Base-by-base conservation (phyloP, 208 protist genomes). In the Vickermania spadyakhi region DNA sequence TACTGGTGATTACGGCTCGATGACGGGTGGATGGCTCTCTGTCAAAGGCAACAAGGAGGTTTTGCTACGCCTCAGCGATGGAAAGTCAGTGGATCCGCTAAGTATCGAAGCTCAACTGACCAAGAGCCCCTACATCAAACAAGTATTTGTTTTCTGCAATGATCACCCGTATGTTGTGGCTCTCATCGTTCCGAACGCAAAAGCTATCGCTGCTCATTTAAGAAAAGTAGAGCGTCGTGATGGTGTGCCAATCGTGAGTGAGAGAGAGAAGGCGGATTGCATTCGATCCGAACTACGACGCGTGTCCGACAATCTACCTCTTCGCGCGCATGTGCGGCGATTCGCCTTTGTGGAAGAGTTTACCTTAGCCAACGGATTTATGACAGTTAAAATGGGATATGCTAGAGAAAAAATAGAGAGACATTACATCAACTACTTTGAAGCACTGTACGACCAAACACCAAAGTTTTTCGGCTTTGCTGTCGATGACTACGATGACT, bases 331-430 rank as follows among this genome's bases (percentile, higher is more conserved):
- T 50, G 84, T 95, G 27, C 85, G 85, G 18, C 83, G 89, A 52
- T 95, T 95, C 57, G 85, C 81, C 36, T 91, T 95, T 66, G 87
- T 95, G 49, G 85, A 95, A n/a, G 85, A 92, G 51, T 93, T 87
- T 60, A 93, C 89, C 1, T 64, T 93, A 18, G 83, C 86, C 22
- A 95, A 95, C 61, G 89, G 89, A 29, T 93, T 95, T 60, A 80
- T 93, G 60, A 95, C 89, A 14, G 84, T 77, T 28, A 95, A 95
- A 72, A 81, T 89, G 70, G 81, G 85, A 31, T 95, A 87, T 68
- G 82, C 89, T 13, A 72, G 89, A 5, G 74, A 84, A 56, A 92
- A 86, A 69, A 89, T 95, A 28, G 84, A 88, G 62, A 74, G 60
- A 7, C 85, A 95, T 64, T 95, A 93, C 62, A 75, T 91, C n/a